Percentiles rank a stretch among this genome's conserved stretches.
Evolutionary conservation across 2,329 filamentous ascomycete genomes (phyloP).

Genomic region (Fusarium sp.): DNA sequence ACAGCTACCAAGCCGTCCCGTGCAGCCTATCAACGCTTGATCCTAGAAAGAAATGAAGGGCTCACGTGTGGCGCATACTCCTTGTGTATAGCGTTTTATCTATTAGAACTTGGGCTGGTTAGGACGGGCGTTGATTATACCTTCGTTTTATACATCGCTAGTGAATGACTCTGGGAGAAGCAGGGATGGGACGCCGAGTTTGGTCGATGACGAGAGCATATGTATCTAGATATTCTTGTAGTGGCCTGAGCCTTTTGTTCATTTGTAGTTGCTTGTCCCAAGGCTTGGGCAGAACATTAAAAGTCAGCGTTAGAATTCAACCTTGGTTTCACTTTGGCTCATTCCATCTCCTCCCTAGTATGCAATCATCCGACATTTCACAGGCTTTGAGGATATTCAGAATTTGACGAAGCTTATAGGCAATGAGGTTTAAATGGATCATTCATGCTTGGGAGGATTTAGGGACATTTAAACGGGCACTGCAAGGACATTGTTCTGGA

Average conservation of each 20-base stretch:
- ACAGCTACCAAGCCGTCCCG: slow-evolving; percentile 48
- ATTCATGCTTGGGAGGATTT: no score
- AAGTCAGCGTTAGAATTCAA: slow-evolving; percentile 46
- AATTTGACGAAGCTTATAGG: no score
- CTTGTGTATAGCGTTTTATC: slow-evolving; percentile 48
- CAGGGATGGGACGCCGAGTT: slow-evolving; percentile 12
- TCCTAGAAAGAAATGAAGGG: slow-evolving; percentile 14
- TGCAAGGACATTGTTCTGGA: not conserved
- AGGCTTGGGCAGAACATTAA: slow-evolving; percentile 38
- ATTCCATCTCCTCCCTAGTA: not conserved
- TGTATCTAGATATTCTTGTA: slow-evolving; percentile 47
- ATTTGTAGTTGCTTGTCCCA: slow-evolving; percentile 33
- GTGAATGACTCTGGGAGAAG: slow-evolving; percentile 7
- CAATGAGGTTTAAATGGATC: no score
- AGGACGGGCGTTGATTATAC: slow-evolving; percentile 19
- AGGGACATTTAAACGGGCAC: no score
- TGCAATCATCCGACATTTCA: not conserved
- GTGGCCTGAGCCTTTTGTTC: slow-evolving; percentile 35
- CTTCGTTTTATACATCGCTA: slow-evolving; percentile 26
- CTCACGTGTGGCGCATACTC: slow-evolving; percentile 34
- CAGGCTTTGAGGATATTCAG: not conserved
- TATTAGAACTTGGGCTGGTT: slow-evolving; percentile 30
- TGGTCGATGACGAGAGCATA: slow-evolving; percentile 31
- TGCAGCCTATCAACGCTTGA: slow-evolving; percentile 54
- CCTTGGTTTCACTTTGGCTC: slow-evolving; percentile 18